These are phyloP conservation scores for Hibiscus syriacus DNA, from an alignment of 345 rosid species.

Conservation along the genomic window DNA sequence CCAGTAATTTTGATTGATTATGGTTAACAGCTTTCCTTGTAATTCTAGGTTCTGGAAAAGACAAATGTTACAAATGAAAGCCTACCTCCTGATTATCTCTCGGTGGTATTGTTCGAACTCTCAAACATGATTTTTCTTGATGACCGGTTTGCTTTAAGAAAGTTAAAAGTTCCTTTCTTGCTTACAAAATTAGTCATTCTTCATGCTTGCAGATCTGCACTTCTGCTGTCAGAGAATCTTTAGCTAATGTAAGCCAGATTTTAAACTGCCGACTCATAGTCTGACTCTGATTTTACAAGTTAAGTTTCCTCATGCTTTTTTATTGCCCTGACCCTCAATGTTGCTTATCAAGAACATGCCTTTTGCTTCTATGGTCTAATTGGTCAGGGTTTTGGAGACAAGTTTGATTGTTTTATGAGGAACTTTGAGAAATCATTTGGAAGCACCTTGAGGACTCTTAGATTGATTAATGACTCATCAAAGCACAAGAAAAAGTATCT, in stretches of 20 bases:
- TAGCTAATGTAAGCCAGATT: conserved; percentile 73
- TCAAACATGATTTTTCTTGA: not conserved
- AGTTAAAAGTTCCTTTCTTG: not conserved
- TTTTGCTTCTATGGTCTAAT: conserved; percentile 18
- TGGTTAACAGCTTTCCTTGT: conserved; percentile 4
- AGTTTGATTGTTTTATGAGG: conserved; percentile 47
- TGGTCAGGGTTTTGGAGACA: conserved; percentile 64
- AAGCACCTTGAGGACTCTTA: conserved; percentile 77
- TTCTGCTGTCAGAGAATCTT: conserved; percentile 75
- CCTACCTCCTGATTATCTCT: conserved; percentile 57
- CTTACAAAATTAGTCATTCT: not conserved
- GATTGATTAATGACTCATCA: conserved; percentile 49
- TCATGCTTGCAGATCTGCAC: conserved; percentile 65
- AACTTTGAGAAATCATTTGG: conserved; percentile 83
- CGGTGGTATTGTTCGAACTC: conserved; percentile 35
- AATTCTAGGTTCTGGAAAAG: conserved; percentile 63
- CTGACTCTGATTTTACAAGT: conserved; percentile 34
- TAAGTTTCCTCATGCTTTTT: conserved; percentile 20
- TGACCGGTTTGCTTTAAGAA: not conserved
- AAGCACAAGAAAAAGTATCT: conserved; percentile 13
- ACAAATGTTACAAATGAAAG: conserved; percentile 32
- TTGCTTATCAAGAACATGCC: conserved; percentile 18
- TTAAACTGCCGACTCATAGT: conserved; percentile 27
- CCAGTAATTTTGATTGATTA: not conserved
- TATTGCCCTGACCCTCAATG: not conserved